These are phyloP conservation scores for Luvunga scandens DNA, from an alignment of 345 rosid genomes.

Conservation along the genomic window DNA sequence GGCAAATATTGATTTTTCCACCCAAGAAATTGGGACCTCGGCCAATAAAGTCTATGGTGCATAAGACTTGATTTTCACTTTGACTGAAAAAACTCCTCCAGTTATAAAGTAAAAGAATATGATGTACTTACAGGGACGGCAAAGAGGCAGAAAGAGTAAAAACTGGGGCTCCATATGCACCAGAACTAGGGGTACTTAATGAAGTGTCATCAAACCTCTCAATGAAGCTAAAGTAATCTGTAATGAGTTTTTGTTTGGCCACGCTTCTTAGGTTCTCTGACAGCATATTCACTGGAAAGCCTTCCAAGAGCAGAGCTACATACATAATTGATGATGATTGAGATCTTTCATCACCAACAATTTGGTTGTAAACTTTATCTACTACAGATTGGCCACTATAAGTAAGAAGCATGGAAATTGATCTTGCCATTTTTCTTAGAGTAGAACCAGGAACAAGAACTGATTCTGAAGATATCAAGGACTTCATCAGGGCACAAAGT, in stretches of 20 bases:
- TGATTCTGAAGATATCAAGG: conserved; percentile 49
- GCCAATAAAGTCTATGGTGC: not conserved
- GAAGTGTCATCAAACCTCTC: conserved; percentile 39
- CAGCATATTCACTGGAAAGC: conserved; percentile 64
- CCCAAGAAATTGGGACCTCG: not conserved
- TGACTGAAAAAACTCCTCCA: not conserved
- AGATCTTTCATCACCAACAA: conserved; percentile 37
- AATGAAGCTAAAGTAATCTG: conserved; percentile 55
- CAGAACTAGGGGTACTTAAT: conserved; percentile 30
- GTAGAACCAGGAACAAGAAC: conserved; percentile 52
- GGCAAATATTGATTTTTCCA: not conserved
- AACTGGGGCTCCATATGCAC: conserved; percentile 51
- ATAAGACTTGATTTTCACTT: not conserved
- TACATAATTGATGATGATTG: conserved; percentile 45
- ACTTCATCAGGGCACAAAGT: conserved; percentile 52
- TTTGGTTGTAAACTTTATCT: conserved; percentile 47
- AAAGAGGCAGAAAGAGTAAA: conserved; percentile 66
- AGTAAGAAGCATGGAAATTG: conserved; percentile 56
- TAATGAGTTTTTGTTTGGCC: conserved; percentile 51
- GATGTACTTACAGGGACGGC: conserved; percentile 62
- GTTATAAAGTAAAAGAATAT: conserved; percentile 1
- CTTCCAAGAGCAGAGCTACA: conserved; percentile 69
- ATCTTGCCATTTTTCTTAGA: conserved; percentile 67
- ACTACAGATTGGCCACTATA: conserved; percentile 49
- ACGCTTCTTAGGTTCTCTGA: conserved; percentile 43